Evolutionary conservation across 2,329 filamentous ascomycete genomes (phyloP), one percentile per base, ranked within the genome.

Genomic region (Fusarium nisikadoi): DNA sequence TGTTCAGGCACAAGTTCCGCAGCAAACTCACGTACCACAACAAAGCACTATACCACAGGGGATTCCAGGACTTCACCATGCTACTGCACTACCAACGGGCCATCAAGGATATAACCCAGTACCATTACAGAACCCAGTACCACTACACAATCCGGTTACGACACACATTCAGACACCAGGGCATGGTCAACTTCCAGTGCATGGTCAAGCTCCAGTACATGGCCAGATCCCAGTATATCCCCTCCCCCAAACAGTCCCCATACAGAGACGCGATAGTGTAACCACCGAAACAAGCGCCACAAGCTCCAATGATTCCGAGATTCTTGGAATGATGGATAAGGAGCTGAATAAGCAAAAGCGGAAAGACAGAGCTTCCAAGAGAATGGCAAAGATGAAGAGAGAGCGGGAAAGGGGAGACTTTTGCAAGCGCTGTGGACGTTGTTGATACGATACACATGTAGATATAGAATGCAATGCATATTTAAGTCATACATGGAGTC

Each of bases 381-480:
- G 29, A n/a, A 59, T 27, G 36, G 29, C 19, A 19, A 53, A 53
- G 1, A 31, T 33, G 19, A 58, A 12, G 23, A 27, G 20, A 5
- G 52, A 55, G 6, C 43, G 55, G 12, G n/a, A 50, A 5, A 35
- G 25, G 12, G 23, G 31, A 7, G 25, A 36, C 3, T 33, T 19
- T 14, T 59, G 56, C 19, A 59, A 59, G 29, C 27, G 36, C 49
- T 59, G 56, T 17, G 36, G 46, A 14, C 46, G 36, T 3, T 53
- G 35, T 33, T 39, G 36, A 58, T 17, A 13, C 12, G 19, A 35
- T 14, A 23, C 8, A 35, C n/a, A n/a, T 25, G 14, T n/a, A 19
- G 8, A 29, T 9, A 8, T 29, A 29, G 27, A 29, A 29, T 29
- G 1, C 8, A 29, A 29, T 29, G 27, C 7, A 29, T 29, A 29